Evolutionary conservation across 768 basidiomycete species (phyloP).

Genomic region (Phlebiopsis gigantea): DNA sequence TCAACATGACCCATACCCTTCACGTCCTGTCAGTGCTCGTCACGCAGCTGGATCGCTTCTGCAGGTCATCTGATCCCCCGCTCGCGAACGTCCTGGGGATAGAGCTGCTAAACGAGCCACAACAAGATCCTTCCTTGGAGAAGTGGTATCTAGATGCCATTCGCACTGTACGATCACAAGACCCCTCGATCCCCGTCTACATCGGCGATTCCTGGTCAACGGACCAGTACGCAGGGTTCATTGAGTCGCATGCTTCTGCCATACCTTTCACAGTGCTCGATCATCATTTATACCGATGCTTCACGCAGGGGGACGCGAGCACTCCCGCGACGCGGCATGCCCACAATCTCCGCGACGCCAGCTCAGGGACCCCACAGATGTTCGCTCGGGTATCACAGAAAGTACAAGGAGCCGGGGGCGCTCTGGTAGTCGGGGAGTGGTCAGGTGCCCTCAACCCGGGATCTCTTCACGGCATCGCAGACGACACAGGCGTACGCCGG

Average conservation of each 20-base stretch:
- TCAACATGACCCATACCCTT: constrained; percentile 42
- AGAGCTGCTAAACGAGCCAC: constrained; percentile 58
- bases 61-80: constrained; percentile 28
- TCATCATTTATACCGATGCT: constrained; percentile 82
- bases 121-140: constrained; percentile 43
- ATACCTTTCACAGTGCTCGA: constrained; percentile 54
- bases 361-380: constrained; percentile 33
- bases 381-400: constrained; percentile 32
- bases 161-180: constrained; percentile 42
- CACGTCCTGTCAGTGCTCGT: constrained; percentile 43
- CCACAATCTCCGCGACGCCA: constrained; percentile 36
- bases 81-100: constrained; percentile 48
- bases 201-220: constrained; percentile 74
- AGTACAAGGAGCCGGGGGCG: constrained; percentile 38
- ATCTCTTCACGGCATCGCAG: constrained; percentile 43
- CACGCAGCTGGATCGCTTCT: constrained; percentile 31
- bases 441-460: constrained; percentile 68
- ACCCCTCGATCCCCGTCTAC: constrained; percentile 60
- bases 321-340: constrained; percentile 54
- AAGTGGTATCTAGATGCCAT: constrained; percentile 62
- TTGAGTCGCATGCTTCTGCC: constrained; percentile 26
- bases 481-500: constrained; percentile 37
- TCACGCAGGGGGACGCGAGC: constrained; percentile 52
- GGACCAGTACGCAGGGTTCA: constrained; percentile 55
- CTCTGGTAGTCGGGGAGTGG: constrained; percentile 73